Conservation (phyloP, 768 basidiomycete species). For the Collybia sp. region DNA sequence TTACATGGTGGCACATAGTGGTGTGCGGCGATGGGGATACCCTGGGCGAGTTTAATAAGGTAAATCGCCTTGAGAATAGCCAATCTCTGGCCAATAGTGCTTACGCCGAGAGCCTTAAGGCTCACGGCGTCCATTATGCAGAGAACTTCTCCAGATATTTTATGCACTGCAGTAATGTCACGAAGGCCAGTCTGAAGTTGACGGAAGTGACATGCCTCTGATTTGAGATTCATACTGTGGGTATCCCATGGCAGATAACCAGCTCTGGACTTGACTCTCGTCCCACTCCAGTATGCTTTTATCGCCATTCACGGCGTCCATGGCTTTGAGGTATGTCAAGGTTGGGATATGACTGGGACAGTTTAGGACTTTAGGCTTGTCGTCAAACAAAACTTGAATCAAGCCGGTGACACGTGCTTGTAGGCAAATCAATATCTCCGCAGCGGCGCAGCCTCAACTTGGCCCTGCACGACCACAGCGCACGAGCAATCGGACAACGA, state of each 20-base stretch:
- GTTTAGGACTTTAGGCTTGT: slow-evolving; percentile 3
- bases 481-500: background rate
- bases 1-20: slow-evolving; percentile 88
- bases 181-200: background rate
- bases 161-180: slow-evolving; percentile 61
- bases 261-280: slow-evolving; percentile 74
- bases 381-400: background rate
- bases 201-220: slow-evolving; percentile 40
- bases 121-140: slow-evolving; percentile 78
- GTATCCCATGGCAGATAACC: slow-evolving; percentile 73
- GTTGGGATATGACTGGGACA: background rate
- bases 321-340: slow-evolving; percentile 9
- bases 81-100: slow-evolving; percentile 89
- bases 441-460: background rate
- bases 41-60: slow-evolving; percentile 78
- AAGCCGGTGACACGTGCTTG: slow-evolving; percentile 2
- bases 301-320: slow-evolving; percentile 31
- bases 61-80: slow-evolving; percentile 92
- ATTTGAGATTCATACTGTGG: slow-evolving; percentile 83
- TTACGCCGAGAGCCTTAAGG: slow-evolving; percentile 82
- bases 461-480: too few species aligned
- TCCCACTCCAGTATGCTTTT: slow-evolving; percentile 61
- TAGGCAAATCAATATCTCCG: slow-evolving; percentile 1
- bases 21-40: slow-evolving; percentile 77
- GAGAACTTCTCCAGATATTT: slow-evolving; percentile 87